Evolutionary conservation across 148 eudicot genomes (phyloP).

Genomic region (Limonium bicolor): DNA sequence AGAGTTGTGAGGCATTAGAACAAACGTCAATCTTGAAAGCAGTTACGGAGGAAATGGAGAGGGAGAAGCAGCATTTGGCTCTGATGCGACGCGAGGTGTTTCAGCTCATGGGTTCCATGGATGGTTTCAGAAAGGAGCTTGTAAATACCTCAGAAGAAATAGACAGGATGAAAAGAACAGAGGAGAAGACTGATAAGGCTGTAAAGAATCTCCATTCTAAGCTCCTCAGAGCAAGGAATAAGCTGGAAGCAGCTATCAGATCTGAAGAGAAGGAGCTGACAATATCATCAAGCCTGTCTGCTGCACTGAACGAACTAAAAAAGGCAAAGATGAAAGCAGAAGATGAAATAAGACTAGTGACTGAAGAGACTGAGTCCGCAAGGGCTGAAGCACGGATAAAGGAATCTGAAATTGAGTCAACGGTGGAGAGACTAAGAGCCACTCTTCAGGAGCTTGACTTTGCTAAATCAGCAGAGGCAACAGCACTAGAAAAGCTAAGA

Average conservation of each 20-base stretch:
- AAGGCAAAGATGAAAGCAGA: slow-evolving; percentile 26
- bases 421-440: slow-evolving; percentile 33
- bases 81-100: slow-evolving; percentile 31
- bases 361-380: slow-evolving; percentile 26
- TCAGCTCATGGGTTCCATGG: slow-evolving; percentile 66
- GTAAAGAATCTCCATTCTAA: slow-evolving; percentile 43
- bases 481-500: slow-evolving; percentile 48
- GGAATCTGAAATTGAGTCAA: slow-evolving; percentile 29
- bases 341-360: slow-evolving; percentile 27
- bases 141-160: slow-evolving; percentile 19
- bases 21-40: too few species aligned
- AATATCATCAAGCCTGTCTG: slow-evolving; percentile 26
- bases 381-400: slow-evolving; percentile 30
- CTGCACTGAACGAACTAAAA: slow-evolving; percentile 30
- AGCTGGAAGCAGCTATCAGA: slow-evolving; percentile 31
- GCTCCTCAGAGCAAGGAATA: slow-evolving; percentile 48
- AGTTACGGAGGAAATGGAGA: slow-evolving; percentile 34
- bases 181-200: slow-evolving; percentile 24
- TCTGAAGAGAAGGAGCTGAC: slow-evolving; percentile 38
- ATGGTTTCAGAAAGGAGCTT: slow-evolving; percentile 42
- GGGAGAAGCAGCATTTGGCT: slow-evolving; percentile 39
- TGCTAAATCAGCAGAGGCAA: slow-evolving; percentile 39
- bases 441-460: slow-evolving; percentile 46
- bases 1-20: slow-evolving; percentile 3
- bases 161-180: slow-evolving; percentile 21